Conservation (phyloP, 1,284 basidiomycete genomes). For the Ustilago cynodontis region DNA sequence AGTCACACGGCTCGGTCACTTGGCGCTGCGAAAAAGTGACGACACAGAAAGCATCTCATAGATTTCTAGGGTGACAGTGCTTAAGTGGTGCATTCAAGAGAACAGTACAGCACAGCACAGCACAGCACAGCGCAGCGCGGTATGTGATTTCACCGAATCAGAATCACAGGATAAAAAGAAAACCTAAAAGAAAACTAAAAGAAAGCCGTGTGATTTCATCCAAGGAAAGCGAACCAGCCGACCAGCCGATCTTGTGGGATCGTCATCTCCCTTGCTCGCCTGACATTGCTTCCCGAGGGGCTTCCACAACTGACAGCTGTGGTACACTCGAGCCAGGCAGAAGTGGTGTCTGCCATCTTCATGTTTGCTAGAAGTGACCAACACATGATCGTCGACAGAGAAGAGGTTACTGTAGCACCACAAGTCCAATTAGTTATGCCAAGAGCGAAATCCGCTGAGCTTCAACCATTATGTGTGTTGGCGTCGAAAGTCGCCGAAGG, state of each 20-base stretch:
- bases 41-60: not conserved
- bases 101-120: too few relatives aligned
- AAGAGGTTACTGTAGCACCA: not conserved
- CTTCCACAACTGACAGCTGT: not conserved
- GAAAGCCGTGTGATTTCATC: not conserved
- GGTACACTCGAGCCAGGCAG: not conserved
- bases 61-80: constrained; percentile 1
- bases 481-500: not conserved
- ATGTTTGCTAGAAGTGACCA: not conserved
- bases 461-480: not conserved
- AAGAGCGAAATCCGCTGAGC: not conserved
- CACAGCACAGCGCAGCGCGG: constrained; percentile 1
- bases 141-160: constrained; percentile 5
- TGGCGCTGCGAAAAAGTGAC: not conserved
- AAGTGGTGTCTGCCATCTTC: not conserved
- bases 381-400: not conserved
- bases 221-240: constrained; percentile 4
- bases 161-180: not conserved
- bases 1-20: constrained; percentile 15
- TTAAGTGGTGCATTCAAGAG: too few relatives aligned
- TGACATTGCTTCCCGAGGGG: constrained; percentile 12
- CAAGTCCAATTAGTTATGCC: not conserved
- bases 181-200: too few relatives aligned
- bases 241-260: not conserved
- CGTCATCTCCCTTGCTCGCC: not conserved